Conservation (phyloP, 2,329 filamentous ascomycete genomes). For the Lachnellula suecica region DNA sequence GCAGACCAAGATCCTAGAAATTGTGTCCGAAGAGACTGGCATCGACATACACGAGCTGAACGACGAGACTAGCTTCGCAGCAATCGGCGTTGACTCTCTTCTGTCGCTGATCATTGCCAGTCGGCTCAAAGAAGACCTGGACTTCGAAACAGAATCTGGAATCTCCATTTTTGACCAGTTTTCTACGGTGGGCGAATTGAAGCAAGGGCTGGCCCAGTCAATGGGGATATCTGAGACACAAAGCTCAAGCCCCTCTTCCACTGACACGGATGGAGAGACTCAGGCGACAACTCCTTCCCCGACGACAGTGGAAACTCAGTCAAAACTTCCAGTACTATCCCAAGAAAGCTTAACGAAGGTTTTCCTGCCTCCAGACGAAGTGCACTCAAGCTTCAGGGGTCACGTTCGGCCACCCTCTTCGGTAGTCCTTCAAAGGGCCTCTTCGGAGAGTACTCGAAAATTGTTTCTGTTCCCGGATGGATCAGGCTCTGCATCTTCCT, state of each 20-base stretch:
- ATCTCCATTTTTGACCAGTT: slow-evolving; percentile 45
- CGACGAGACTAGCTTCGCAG: slow-evolving; percentile 52
- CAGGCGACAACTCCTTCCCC: too few relatives aligned
- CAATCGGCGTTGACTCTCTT: slow-evolving; percentile 59
- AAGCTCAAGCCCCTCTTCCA: not conserved
- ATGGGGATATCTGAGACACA: not conserved
- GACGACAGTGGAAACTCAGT: too few relatives aligned
- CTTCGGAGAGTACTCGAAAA: slow-evolving; percentile 43
- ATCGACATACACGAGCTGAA: slow-evolving; percentile 52
- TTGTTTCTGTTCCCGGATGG: slow-evolving; percentile 49
- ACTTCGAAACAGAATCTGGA: slow-evolving; percentile 43
- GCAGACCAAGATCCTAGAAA: slow-evolving; percentile 53
- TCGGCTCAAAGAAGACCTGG: slow-evolving; percentile 56
- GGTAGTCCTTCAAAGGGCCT: slow-evolving; percentile 44
- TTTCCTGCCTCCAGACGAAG: slow-evolving; percentile 5
- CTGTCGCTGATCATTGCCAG: slow-evolving; percentile 55
- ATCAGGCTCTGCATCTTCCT: slow-evolving; percentile 37
- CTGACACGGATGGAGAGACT: not conserved
- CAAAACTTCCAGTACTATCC: not conserved
- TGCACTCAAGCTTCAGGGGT: too few relatives aligned
- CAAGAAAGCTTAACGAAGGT: not conserved
- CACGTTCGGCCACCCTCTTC: slow-evolving; percentile 30
- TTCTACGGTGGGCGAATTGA: slow-evolving; percentile 36
- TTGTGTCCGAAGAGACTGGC: slow-evolving; percentile 54
- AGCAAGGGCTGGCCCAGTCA: slow-evolving; percentile 33